phyloP scores from a whole-genome alignment of 2,329 filamentous ascomycete species.

The Fusarium fracticaudum region DNA sequence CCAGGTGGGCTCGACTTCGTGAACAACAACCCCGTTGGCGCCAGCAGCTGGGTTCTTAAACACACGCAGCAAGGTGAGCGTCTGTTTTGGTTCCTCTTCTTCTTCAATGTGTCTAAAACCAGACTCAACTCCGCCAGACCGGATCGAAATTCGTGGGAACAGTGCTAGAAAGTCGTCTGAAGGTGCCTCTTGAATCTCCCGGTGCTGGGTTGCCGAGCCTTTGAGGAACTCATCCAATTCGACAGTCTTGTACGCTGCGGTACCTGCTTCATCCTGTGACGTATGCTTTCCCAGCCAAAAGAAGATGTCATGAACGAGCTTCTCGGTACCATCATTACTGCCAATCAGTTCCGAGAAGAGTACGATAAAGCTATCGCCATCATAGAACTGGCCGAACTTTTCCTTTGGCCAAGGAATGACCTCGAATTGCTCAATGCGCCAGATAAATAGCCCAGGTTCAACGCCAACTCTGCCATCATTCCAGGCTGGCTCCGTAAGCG shows the following conservation, averaged over 20 bases:
- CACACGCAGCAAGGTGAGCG: constrained; percentile 66
- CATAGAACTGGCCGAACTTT: constrained; percentile 68
- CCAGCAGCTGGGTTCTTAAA: constrained; percentile 66
- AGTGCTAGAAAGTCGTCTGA: constrained; percentile 69
- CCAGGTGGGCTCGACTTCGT: constrained; percentile 71
- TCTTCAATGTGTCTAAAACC: constrained; percentile 72
- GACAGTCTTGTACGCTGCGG: constrained; percentile 76
- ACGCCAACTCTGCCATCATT: constrained; percentile 65
- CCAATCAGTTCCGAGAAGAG: constrained; percentile 67
- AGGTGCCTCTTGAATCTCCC: constrained; percentile 68
- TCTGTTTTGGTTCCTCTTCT: constrained; percentile 52
- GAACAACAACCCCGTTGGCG: constrained; percentile 63
- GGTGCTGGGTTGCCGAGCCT: constrained; percentile 70
- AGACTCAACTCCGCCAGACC: constrained; percentile 67
- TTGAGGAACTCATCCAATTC: constrained; percentile 74
- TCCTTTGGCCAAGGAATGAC: constrained; percentile 69
- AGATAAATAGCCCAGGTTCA: constrained; percentile 65
- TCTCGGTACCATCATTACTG: constrained; percentile 52
- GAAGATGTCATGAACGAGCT: constrained; percentile 71
- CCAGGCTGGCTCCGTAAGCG: constrained; percentile 73
- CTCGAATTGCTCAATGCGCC: constrained; percentile 75
- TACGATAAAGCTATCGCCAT: constrained; percentile 75
- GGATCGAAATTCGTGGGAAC: constrained; percentile 69
- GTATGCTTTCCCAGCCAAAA: constrained; percentile 76
- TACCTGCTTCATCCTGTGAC: constrained; percentile 74